phyloP scores from a whole-genome alignment of 768 basidiomycete genomes.

The Boletus tylopilopsis region DNA sequence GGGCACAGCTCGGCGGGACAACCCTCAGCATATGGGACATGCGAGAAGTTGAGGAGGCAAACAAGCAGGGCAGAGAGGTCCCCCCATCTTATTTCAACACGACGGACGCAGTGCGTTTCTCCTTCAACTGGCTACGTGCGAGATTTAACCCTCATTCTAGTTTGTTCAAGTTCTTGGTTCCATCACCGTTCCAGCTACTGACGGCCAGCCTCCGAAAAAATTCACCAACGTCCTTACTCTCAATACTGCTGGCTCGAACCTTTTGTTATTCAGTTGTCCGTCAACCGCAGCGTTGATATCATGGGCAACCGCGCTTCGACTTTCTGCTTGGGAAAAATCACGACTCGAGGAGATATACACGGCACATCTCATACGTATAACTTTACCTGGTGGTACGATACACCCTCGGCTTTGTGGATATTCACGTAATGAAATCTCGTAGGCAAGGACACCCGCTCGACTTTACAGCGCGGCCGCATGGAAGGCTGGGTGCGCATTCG shows the following conservation, averaged over 20 bases:
- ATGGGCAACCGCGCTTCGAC: slow-evolving; percentile 90
- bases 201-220: slow-evolving; percentile 48
- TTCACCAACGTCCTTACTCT: slow-evolving; percentile 82
- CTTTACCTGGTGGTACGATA: slow-evolving; percentile 45
- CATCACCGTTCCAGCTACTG: slow-evolving; percentile 58
- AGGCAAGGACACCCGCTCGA: slow-evolving; percentile 53
- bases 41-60: slow-evolving; percentile 82
- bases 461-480: slow-evolving; percentile 67
- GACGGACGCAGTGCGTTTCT: slow-evolving; percentile 73
- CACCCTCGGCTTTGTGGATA: slow-evolving; percentile 24
- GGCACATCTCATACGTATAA: slow-evolving; percentile 84
- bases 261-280: slow-evolving; percentile 85
- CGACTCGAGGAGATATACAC: slow-evolving; percentile 97
- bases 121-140: background rate
- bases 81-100: slow-evolving; percentile 86
- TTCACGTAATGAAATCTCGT: slow-evolving; percentile 8
- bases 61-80: slow-evolving; percentile 72
- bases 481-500: slow-evolving; percentile 92
- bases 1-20: slow-evolving; percentile 88
- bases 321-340: slow-evolving; percentile 93
- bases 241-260: slow-evolving; percentile 91
- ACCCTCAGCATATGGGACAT: slow-evolving; percentile 92
- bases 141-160: slow-evolving; percentile 34
- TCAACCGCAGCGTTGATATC: slow-evolving; percentile 63
- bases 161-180: slow-evolving; percentile 78